Evolutionary conservation across 2,329 filamentous ascomycete genomes (phyloP), one percentile per base, ranked within the genome.

Genomic region (Trichoderma arundinaceum): DNA sequence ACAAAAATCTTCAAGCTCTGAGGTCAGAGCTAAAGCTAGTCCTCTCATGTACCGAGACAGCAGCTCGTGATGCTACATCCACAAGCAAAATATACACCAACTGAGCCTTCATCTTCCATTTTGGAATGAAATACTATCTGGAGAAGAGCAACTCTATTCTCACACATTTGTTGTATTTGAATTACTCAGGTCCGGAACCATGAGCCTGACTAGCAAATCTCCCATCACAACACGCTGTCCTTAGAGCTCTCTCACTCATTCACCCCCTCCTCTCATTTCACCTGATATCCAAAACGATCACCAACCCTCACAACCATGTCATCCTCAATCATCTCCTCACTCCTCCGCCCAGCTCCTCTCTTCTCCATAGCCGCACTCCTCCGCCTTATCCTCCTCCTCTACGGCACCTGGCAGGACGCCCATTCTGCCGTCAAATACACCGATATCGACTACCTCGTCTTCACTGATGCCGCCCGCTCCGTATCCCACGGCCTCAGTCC

Each of bases 361-460:
- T 87, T 90, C 76, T 68, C 79, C 61, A 76, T 85, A 12, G 82
- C 86, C 58, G 80, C 88, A 62, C 72, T 88, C 54, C 85, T 99
- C 28, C 92, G 95, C 67, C 75, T 87, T 6, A 76, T 81, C 38
- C 88, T 99, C 69, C 86, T 98, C 57, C 76, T 96, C 73, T 98
- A 98, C 77, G 94, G 95, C 66, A 86, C 92, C 67, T 94, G 92
- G 83, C 95, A 99, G 81, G 95, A 99, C 79, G 90, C 92, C 67
- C 85, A 94, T 79, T 96, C 93, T 7, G 89, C 94, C 13, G 81
- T 99, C 74, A 98, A 98, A 80, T 99, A 98, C 82, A 99, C 95
- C 59, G 95, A 99, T 79, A 97, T 99, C 73, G 95, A 99, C 83
- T 99, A 99, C 79, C 88, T 93, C 70, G 95, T 99, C 77, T 99